Percentiles rank a stretch among this genome's conserved stretches.
These are phyloP conservation scores for Tephrocybe sp. DNA, from an alignment of 768 basidiomycete species.

Conservation along the genomic window DNA sequence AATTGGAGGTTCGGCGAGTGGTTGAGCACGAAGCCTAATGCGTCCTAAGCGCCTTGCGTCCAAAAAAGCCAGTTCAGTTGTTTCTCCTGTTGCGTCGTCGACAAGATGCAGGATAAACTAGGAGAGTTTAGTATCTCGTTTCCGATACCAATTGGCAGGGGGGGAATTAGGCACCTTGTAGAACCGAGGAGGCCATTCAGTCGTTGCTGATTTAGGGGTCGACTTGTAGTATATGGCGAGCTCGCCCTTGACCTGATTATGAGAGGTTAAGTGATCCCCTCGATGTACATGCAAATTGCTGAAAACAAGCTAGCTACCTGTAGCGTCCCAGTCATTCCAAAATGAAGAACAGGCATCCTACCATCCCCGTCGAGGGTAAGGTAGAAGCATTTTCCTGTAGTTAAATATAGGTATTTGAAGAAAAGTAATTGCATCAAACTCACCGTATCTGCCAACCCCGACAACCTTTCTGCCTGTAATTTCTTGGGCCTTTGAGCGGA, in stretches of 20 bases:
- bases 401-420: neutral
- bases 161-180: slow-evolving; percentile 45
- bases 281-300: no score
- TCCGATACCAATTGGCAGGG: neutral
- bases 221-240: slow-evolving; percentile 48
- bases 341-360: slow-evolving; percentile 67
- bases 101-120: slow-evolving; percentile 67
- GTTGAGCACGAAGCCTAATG: slow-evolving; percentile 58
- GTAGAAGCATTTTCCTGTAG: slow-evolving; percentile 56
- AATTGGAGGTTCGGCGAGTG: slow-evolving; percentile 64
- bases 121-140: neutral
- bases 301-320: slow-evolving; percentile 38
- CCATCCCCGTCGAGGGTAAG: slow-evolving; percentile 61
- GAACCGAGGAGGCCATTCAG: slow-evolving; percentile 63
- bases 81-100: slow-evolving; percentile 30
- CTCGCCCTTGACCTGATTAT: slow-evolving; percentile 50
- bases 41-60: slow-evolving; percentile 72
- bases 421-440: neutral
- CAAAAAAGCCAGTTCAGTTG: slow-evolving; percentile 60
- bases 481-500: slow-evolving; percentile 47
- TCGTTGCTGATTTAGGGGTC: slow-evolving; percentile 35
- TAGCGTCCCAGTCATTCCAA: slow-evolving; percentile 87
- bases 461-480: slow-evolving; percentile 46
- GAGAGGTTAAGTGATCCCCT: no score
- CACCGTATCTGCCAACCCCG: slow-evolving; percentile 55